Conservation (phyloP, 345 rosid genomes). For the Aethionema arabicum region DNA sequence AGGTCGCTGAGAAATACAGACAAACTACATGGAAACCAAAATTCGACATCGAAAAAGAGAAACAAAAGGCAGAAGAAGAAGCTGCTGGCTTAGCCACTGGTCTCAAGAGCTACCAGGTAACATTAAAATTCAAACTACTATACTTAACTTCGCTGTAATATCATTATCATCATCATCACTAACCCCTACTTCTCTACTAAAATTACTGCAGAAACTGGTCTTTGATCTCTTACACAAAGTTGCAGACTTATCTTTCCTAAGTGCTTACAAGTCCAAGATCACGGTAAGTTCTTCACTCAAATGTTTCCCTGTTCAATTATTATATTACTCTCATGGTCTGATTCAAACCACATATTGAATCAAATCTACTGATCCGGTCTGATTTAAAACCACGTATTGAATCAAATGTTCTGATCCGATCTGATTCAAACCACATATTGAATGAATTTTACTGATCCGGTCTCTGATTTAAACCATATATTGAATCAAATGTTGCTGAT, state of each 20-base stretch:
- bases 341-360: no score
- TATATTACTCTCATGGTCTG: no score
- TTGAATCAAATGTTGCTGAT: background rate
- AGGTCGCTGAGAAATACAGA: slow-evolving; percentile 52
- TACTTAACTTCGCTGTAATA: no score
- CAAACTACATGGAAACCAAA: slow-evolving; percentile 67
- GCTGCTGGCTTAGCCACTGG: slow-evolving; percentile 48
- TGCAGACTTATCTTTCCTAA: slow-evolving; percentile 73
- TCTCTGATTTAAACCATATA: background rate
- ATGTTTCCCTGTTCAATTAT: no score
- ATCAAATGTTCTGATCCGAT: no score
- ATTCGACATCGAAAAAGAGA: slow-evolving; percentile 66
- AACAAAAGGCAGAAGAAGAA: slow-evolving; percentile 71
- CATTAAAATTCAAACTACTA: no score
- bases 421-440: no score
- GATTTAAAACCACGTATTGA: no score
- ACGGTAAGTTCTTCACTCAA: slow-evolving; percentile 42
- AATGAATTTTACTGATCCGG: no score
- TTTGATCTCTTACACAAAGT: slow-evolving; percentile 67
- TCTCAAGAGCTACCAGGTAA: slow-evolving; percentile 46
- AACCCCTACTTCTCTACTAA: background rate
- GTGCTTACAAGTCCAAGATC: slow-evolving; percentile 54
- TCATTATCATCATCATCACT: no score
- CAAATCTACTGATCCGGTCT: no score
- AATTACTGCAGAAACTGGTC: slow-evolving; percentile 51